Base-by-base conservation (phyloP, 2,329 filamentous ascomycete species). In the Cryphonectria radicalis region DNA sequence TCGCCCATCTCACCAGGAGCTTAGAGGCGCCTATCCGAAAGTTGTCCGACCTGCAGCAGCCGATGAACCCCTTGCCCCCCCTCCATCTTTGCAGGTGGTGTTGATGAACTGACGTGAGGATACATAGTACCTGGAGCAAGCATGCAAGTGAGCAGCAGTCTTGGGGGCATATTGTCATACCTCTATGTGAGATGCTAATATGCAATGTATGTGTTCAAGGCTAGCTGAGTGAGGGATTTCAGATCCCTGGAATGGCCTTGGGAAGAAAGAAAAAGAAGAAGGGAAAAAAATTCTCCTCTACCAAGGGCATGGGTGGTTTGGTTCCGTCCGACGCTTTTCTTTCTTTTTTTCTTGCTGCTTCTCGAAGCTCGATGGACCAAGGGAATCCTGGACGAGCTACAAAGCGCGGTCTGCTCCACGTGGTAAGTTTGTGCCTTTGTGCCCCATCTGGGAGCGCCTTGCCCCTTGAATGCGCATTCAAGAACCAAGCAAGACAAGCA, bases 391-490 rank as follows among this genome's bases (percentile, higher is more conserved):
- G 43, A 14, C 7, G 25, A 32, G 13, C 55, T 4, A 59, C 55
- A 32, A 59, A 40, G 35, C 35, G 35, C 17, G 59, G 35, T 22
- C 35, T 62, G 22, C 22, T 40, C 32, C 59, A 62, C 59, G 59
- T 62, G 59, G 59, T 37, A 62, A 22, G 4, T 22, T n/a, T 60
- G 32, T 57, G n/a, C 55, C 59, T 62, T 62, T 62, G 35, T 62
- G 7, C 57, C 14, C 57, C 32, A 35, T 22, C 10, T 37, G 28
- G 28, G 59, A 40, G 46, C 46, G 22, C 35, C 22, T 40, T 62
- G 35, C 59, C 59, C 59, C 59, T 62, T 62, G 35, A 40, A 37
- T 62, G 35, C 17, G 35, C 32, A 13, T n/a, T 22, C 3, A 11
- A 13, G 59, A 62, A 32, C 32, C 59, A 62, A 2, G 32, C 59